Evolutionary conservation across 805 yeast species (phyloP).

Genomic region (Yarrowia sp.): DNA sequence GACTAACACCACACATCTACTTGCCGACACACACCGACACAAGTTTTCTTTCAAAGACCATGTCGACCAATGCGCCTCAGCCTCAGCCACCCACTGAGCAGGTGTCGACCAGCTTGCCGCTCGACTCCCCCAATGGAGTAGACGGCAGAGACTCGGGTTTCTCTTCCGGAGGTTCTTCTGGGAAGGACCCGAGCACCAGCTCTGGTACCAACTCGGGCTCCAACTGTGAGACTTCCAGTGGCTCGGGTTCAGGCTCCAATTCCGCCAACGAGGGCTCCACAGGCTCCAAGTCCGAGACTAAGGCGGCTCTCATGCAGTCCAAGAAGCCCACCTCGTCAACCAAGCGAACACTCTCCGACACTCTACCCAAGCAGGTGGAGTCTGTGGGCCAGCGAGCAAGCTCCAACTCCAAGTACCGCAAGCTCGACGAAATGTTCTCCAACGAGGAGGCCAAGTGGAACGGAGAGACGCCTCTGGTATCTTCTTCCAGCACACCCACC

Average conservation of each 20-base stretch:
- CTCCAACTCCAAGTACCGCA: slow-evolving; percentile 19
- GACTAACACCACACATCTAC: neutral
- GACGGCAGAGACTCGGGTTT: slow-evolving; percentile 20
- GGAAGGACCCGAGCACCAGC: slow-evolving; percentile 4
- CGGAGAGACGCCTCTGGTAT: neutral
- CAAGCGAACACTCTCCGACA: neutral
- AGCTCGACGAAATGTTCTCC: slow-evolving; percentile 20
- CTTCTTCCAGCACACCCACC: neutral
- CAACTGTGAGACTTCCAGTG: slow-evolving; percentile 5
- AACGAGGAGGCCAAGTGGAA: slow-evolving; percentile 25
- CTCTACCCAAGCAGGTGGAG: slow-evolving; percentile 8
- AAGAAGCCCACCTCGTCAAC: neutral
- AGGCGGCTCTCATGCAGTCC: neutral
- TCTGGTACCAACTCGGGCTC: slow-evolving; percentile 16
- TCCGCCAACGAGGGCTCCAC: slow-evolving; percentile 14
- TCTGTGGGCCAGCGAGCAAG: neutral
- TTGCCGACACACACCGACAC: neutral
- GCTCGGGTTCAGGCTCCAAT: slow-evolving; percentile 18
- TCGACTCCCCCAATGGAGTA: neutral
- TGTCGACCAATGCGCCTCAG: neutral
- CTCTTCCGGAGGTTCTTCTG: slow-evolving; percentile 12
- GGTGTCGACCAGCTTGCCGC: neutral
- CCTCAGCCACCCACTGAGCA: neutral
- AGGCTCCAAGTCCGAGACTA: slow-evolving; percentile 3
- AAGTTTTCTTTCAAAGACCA: neutral